A percentile compares a stretch with the other conserved stretches of the same genome.
These are phyloP conservation scores for Lichtheimia ornata DNA, from an alignment of 371 early-diverging fungal species.

Conservation along the genomic window DNA sequence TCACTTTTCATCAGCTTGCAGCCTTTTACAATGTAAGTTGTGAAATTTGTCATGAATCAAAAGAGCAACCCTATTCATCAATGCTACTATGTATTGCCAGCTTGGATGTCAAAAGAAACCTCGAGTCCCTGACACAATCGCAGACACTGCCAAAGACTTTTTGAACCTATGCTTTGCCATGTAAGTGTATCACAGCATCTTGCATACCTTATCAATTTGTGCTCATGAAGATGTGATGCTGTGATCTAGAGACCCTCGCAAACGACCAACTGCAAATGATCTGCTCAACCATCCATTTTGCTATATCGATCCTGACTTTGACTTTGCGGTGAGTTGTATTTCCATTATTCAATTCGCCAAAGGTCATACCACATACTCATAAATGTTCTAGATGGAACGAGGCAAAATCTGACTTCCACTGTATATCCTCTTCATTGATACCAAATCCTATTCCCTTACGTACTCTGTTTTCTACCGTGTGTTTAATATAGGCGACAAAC, in stretches of 20 bases:
- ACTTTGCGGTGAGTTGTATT: conserved; percentile 37
- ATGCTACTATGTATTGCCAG: conserved; percentile 1
- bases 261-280: conserved; percentile 70
- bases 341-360: no score
- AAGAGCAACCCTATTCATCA: background rate
- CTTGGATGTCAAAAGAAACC: conserved; percentile 39
- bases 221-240: no score
- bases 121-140: conserved; percentile 69
- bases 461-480: no score
- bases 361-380: no score
- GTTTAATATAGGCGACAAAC: background rate
- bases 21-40: conserved; percentile 66
- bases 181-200: conserved; percentile 21
- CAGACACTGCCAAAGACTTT: conserved; percentile 66
- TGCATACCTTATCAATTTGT: no score
- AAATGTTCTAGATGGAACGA: no score
- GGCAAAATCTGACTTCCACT: no score
- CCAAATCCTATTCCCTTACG: no score
- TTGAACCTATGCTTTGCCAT: conserved; percentile 66
- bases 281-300: conserved; percentile 55
- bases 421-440: no score
- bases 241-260: conserved; percentile 51
- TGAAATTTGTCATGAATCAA: background rate
- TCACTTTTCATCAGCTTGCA: conserved; percentile 79
- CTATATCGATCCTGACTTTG: conserved; percentile 38